Base-by-base conservation (phyloP, 148 eudicot species). In the Rhododendron williamsianum region DNA sequence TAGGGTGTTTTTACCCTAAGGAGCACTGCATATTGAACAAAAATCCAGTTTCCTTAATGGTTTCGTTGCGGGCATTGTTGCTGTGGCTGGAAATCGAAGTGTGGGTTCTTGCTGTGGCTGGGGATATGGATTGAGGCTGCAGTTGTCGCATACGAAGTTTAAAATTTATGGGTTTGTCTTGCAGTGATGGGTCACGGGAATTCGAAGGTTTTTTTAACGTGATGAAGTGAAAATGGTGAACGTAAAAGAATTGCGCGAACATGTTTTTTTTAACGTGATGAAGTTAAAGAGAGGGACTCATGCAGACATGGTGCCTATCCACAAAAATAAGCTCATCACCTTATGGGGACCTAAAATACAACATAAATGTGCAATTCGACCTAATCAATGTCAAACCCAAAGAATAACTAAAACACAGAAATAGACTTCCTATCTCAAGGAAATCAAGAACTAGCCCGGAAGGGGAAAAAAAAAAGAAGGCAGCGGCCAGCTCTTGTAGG, bases 11-110 rank as follows among this genome's bases (percentile, higher is more conserved):
- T 87, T 90, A 4, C 85, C 91, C 80, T 84, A 91, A 65, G 93
- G 93, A 74, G 90, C 91, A 46, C 94, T 83, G 79, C 83, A 82
- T 19, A 91, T 89, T 76, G 91, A 90, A 83, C 91, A 88, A 92
- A 94, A 92, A 58, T 92, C 94, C 54, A 51, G 86, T 89, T 36
- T 92, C 94, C 80, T 93, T 96, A 51, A 51, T 12, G 4, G 54
- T 51, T 51, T 12, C 54, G 0, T 0, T 12, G 54, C 4, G 16
- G 54, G 54, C 54, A 51, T 51, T 51, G 54, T 51, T 51, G 54
- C 54, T 12, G 54, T 2, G 4, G 54, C 54, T 51, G 13, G 51
- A 12, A 51, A 51, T 12, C 10, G 54, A 51, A 51, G 54, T 51
- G 54, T 51, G 54, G 16, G 16, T 51, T 51, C 43, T 86, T 88